A percentile compares a stretch with the other conserved stretches of the same genome.
Conservation (phyloP, 176 grass and related monocot species). For the Neostapfia colusana region DNA sequence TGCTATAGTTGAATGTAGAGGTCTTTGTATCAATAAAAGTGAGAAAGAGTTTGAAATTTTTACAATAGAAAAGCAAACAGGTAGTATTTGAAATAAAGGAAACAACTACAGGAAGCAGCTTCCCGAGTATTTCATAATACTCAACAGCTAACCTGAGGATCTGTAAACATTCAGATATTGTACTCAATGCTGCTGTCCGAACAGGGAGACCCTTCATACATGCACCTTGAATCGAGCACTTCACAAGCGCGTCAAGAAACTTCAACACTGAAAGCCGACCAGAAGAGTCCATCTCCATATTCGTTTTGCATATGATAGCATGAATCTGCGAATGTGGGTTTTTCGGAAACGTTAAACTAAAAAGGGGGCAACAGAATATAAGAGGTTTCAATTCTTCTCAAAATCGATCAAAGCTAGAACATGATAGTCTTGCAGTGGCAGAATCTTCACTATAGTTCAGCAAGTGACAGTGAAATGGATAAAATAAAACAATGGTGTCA, state of each 20-base stretch:
- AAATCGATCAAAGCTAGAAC: not conserved
- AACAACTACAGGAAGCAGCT: not conserved
- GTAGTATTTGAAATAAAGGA: not conserved
- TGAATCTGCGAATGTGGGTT: slow-evolving; percentile 56
- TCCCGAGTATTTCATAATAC: slow-evolving; percentile 12
- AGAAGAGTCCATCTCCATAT: slow-evolving; percentile 60
- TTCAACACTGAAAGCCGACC: slow-evolving; percentile 58
- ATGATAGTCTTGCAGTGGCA: not conserved
- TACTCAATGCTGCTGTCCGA: slow-evolving; percentile 44
- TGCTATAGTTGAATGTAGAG: not conserved
- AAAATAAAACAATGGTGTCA: slow-evolving; percentile 9
- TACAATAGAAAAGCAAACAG: slow-evolving; percentile 17
- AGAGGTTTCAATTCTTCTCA: not conserved
- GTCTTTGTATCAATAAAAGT: not conserved
- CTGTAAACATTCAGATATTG: slow-evolving; percentile 53
- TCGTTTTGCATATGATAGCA: slow-evolving; percentile 64
- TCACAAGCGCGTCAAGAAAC: slow-evolving; percentile 67
- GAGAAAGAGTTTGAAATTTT: not conserved
- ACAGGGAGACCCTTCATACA: slow-evolving; percentile 30
- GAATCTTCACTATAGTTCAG: not conserved
- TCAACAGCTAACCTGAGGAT: slow-evolving; percentile 77
- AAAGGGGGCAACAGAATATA: not conserved
- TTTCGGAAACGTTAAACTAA: slow-evolving; percentile 6
- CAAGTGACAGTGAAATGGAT: not conserved
- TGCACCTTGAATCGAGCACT: slow-evolving; percentile 42